Base-by-base conservation (phyloP, 164 flowering plant genomes). In the Cinnamomum micranthum region DNA sequence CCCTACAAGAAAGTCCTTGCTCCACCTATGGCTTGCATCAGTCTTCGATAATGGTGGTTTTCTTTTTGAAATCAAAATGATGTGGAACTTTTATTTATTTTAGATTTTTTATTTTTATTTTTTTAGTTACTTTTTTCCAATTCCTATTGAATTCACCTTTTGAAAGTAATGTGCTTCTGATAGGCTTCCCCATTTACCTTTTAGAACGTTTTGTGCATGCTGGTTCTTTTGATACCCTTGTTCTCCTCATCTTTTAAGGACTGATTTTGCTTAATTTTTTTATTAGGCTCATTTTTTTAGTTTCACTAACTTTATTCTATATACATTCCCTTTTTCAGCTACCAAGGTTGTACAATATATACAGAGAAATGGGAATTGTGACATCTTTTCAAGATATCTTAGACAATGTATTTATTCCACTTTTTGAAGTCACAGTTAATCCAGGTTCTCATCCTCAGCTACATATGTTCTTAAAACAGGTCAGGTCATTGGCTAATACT, bases 381-480 rank as follows among this genome's bases (percentile, higher is more conserved):
- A 96, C 97, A 76, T 96, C 98, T 6, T 94, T 96, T 77, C 98
- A 96, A 84, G 92, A 89, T 86, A 94, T 94, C 72, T 94, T 96
- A 70, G 97, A 94, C 84, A 94, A 96, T 78, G 86, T 96, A 67
- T 92, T 96, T 77, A 88, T 96, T 76, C 99, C 99, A 28, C 85
- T 96, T 69, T 96, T 96, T 82, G 99, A 96, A 85, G 99, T 89
- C 71, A 90, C 99, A 35, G 93, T 94, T 62, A 86, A 94, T 85
- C 99, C 99, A 62, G 88, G 90, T 83, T 94, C 99, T 22, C 99
- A 94, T 82, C 98, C 99, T 50, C 97, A 96, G 75, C 80, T 96
- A 84, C 99, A 96, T 80, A 82, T 96, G 68, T 91, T 94, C 85
- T 81, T 95, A 81, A 91, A 92, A 69, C 96, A 93, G 98, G 99